phyloP scores from a whole-genome alignment of 1,139 yeast genomes.

The Geotrichum fermentans region DNA sequence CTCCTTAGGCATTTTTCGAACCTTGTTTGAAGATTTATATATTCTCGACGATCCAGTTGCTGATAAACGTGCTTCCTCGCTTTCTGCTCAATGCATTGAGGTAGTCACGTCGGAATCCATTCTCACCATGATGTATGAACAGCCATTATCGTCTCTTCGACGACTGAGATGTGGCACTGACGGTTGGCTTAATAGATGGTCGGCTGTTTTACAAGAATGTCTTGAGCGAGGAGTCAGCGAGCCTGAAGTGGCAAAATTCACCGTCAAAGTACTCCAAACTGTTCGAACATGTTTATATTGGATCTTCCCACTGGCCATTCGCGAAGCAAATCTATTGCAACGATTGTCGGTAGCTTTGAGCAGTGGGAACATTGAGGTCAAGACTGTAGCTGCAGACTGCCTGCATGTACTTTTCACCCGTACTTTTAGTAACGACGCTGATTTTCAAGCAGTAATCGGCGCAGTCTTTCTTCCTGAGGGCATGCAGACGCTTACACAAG shows the following conservation, averaged over 20 bases:
- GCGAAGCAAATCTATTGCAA: conserved; percentile 60
- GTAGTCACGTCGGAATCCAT: conserved; percentile 69
- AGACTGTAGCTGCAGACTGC: conserved; percentile 85
- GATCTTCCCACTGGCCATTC: conserved; percentile 75
- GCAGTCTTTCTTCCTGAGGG: conserved; percentile 72
- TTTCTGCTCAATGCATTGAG: conserved; percentile 79
- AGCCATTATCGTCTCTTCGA: conserved; percentile 47
- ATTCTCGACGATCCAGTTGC: conserved; percentile 88
- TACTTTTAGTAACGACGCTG: conserved; percentile 62
- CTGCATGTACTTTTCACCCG: conserved; percentile 84
- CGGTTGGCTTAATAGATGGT: conserved; percentile 89
- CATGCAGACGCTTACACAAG: conserved; percentile 57
- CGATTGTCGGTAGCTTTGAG: conserved; percentile 61
- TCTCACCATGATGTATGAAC: conserved; percentile 63
- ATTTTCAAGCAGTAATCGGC: conserved; percentile 75
- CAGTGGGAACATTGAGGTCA: conserved; percentile 58
- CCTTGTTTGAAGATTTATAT: conserved; percentile 91
- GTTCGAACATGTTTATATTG: conserved; percentile 87
- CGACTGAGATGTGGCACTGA: conserved; percentile 48
- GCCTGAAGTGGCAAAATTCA: conserved; percentile 44
- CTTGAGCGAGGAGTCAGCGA: conserved; percentile 28
- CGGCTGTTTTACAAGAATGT: conserved; percentile 52
- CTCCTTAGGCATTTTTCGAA: conserved; percentile 70
- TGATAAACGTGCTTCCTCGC: conserved; percentile 66
- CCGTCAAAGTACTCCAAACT: conserved; percentile 69